Evolutionary conservation across 2,329 filamentous ascomycete species (phyloP), one percentile per base, ranked within the genome.

Genomic region (Fusarium avenaceum): DNA sequence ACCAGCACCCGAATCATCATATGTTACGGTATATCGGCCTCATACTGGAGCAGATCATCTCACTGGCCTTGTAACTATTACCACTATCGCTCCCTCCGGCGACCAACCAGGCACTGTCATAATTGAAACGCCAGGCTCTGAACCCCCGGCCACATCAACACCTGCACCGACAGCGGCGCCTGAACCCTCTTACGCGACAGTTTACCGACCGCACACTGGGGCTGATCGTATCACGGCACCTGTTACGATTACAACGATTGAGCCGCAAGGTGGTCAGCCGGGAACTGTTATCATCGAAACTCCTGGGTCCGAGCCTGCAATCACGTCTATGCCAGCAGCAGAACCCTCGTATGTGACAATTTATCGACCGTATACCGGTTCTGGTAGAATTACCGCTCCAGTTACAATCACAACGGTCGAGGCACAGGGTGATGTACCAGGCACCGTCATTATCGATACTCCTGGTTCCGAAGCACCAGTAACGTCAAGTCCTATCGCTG

Each of bases 371-470:
- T 33, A 65, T 15, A 47, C 53, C 2, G 62, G 62, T 0, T 3
- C 15, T 6, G 53, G 15, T 9, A 7, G 11, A 1, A 65, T 65
- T 7, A 67, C 63, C 2, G 42, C 35, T 0, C 44, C 48, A 1
- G 22, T 63, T 3, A 67, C 64, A 1, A 14, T 67, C 1, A 67
- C 58, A 0, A 63, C 57, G 0, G 48, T 59, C 0, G 22, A 45
- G 3, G 57, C 58, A 9, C 20, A 45, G 13, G 63, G 52, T 1
- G 38, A 39, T 7, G 30, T 48, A 5, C 64, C 63, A 2, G 64
- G 63, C 6, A 67, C 64, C 2, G 48, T 67, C 15, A 48, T 67
- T 8, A 45, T 67, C 3, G 65, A 67, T 22, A 67, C 65, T 3
- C 50, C 65, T 3, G 46, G 38, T 14, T 50, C 49, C 24, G 51